A percentile compares a stretch with the other conserved stretches of the same genome.
Conservation (phyloP, 2,329 filamentous ascomycete species). For the Fusarium sp. region DNA sequence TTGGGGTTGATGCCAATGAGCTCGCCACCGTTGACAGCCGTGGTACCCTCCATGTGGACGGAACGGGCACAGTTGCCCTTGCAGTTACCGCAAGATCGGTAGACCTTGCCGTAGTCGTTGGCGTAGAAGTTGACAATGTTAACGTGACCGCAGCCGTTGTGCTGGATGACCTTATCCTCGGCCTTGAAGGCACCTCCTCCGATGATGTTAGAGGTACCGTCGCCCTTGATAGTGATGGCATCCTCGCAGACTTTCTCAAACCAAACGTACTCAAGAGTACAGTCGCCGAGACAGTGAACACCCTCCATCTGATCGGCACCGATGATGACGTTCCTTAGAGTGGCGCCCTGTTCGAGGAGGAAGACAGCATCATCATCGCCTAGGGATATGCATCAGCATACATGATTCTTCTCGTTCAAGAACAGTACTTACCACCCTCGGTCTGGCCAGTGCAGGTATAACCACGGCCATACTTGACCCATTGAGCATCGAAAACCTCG, state of each 20-base stretch:
- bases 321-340: constrained; percentile 59
- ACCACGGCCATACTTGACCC: constrained; percentile 54
- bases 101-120: constrained; percentile 59
- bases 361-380: constrained; percentile 53
- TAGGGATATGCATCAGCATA: constrained; percentile 1
- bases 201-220: constrained; percentile 53
- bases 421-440: constrained; percentile 53
- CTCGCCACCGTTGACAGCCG: constrained; percentile 52
- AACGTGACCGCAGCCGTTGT: constrained; percentile 58
- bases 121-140: constrained; percentile 55
- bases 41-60: constrained; percentile 56
- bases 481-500: constrained; percentile 45
- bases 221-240: constrained; percentile 48
- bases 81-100: constrained; percentile 42
- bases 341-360: constrained; percentile 54
- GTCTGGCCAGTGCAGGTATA: constrained; percentile 55
- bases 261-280: constrained; percentile 59
- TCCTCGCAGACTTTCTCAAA: constrained; percentile 59
- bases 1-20: constrained; percentile 57
- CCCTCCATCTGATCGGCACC: constrained; percentile 57
- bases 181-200: constrained; percentile 58
- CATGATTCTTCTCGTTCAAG: neutral
- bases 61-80: constrained; percentile 54
- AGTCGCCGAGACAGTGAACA: constrained; percentile 57
- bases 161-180: constrained; percentile 59